Conservation (phyloP, 176 grass and related monocot genomes). For the Puccinellia tenuiflora region DNA sequence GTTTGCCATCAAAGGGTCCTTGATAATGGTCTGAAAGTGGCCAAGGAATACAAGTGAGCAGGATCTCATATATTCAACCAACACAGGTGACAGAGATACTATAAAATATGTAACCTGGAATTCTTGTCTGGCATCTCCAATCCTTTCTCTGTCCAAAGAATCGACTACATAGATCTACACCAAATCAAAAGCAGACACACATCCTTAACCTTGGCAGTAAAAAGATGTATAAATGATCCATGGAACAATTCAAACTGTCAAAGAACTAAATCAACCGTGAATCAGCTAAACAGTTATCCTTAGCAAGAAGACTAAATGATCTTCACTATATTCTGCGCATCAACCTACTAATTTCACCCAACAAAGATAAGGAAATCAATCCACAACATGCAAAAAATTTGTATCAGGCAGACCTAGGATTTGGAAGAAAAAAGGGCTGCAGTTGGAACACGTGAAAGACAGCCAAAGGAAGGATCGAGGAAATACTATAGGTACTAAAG, state of each 20-base stretch:
- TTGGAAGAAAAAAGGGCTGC: not conserved
- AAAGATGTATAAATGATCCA: not conserved
- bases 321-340: not conserved
- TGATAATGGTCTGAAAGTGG: conserved; percentile 65
- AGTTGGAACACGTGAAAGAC: not conserved
- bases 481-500: not conserved
- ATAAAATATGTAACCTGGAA: conserved; percentile 64
- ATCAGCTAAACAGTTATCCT: not conserved
- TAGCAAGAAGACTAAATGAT: not conserved
- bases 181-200: conserved; percentile 24
- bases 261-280: not conserved
- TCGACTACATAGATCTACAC: conserved; percentile 91
- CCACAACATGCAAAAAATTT: not conserved
- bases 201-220: not conserved
- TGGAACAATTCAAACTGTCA: not conserved
- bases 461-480: not conserved
- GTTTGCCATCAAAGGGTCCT: conserved; percentile 87
- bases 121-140: conserved; percentile 66
- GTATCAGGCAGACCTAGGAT: not conserved
- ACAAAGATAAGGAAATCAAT: not conserved
- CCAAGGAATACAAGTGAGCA: not conserved
- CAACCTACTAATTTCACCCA: not conserved
- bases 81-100: not conserved
- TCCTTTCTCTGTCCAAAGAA: conserved; percentile 96
- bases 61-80: not conserved